A percentile compares a stretch with the other conserved stretches of the same genome.
These are phyloP conservation scores for Rhynchospora breviuscula DNA, from an alignment of 176 grass and related monocot species.

Conservation along the genomic window DNA sequence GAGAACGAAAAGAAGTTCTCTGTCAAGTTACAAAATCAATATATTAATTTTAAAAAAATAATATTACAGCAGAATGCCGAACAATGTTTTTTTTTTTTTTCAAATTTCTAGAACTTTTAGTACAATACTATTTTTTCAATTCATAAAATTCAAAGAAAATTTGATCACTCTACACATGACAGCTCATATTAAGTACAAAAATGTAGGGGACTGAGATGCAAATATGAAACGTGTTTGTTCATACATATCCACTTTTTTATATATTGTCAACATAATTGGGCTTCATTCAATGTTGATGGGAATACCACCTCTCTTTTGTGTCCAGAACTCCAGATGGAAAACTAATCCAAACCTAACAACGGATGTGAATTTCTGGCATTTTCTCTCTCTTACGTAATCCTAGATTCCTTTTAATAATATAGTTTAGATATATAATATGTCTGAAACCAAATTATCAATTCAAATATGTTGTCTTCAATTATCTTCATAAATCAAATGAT, in stretches of 20 bases:
- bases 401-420: not conserved
- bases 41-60: no score
- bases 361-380: not conserved
- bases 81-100: no score
- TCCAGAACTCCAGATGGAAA: not conserved
- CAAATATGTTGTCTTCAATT: no score
- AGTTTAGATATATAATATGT: no score
- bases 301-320: not conserved
- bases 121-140: not conserved
- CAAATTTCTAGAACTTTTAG: not conserved
- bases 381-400: not conserved
- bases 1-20: not conserved
- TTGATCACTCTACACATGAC: not conserved
- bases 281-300: not conserved
- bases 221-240: not conserved
- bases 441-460: no score
- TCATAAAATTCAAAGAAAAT: not conserved
- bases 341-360: not conserved
- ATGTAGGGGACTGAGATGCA: not conserved
- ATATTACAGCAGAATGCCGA: no score
- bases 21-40: no score
- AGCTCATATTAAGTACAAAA: not conserved
- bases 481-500: no score
- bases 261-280: not conserved
- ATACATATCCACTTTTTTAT: no score